These are phyloP conservation scores for Pichia insulana DNA, from an alignment of 805 yeast genomes.

Conservation along the genomic window DNA sequence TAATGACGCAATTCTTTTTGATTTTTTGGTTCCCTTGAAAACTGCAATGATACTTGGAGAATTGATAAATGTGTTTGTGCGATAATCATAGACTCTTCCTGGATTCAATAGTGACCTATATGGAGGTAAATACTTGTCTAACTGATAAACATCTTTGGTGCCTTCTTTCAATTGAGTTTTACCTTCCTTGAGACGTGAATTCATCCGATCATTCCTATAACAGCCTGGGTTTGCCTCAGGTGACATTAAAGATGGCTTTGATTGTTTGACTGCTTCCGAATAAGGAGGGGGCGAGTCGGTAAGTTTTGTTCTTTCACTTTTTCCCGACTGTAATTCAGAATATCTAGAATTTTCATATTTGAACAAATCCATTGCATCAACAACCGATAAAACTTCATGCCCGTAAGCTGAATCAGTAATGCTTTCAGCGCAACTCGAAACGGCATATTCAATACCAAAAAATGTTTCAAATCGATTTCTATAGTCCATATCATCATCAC, in stretches of 20 bases:
- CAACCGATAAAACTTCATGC: not conserved
- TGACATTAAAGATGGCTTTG: no score
- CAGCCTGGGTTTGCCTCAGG: no score
- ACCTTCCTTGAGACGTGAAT: no score
- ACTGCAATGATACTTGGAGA: slow-evolving; percentile 6
- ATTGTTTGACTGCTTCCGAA: no score
- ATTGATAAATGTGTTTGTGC: slow-evolving; percentile 33
- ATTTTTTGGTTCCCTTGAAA: slow-evolving; percentile 3
- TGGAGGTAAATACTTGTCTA: slow-evolving; percentile 35
- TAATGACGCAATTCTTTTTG: slow-evolving; percentile 25
- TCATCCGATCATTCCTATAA: no score
- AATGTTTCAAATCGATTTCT: slow-evolving; percentile 3
- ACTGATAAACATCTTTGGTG: slow-evolving; percentile 14
- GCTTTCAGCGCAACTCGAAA: not conserved
- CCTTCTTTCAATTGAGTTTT: no score
- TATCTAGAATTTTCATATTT: no score
- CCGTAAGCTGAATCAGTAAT: not conserved
- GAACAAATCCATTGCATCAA: not conserved
- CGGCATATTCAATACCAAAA: slow-evolving; percentile 1
- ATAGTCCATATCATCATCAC: slow-evolving; percentile 8
- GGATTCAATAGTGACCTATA: slow-evolving; percentile 46
- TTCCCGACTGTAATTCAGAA: no score
- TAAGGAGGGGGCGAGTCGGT: no score
- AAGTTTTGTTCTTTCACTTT: no score
- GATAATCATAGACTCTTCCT: slow-evolving; percentile 41